Evolutionary conservation across 208 protist genomes (phyloP).

Genomic region (Trypanosoma conorhini): DNA sequence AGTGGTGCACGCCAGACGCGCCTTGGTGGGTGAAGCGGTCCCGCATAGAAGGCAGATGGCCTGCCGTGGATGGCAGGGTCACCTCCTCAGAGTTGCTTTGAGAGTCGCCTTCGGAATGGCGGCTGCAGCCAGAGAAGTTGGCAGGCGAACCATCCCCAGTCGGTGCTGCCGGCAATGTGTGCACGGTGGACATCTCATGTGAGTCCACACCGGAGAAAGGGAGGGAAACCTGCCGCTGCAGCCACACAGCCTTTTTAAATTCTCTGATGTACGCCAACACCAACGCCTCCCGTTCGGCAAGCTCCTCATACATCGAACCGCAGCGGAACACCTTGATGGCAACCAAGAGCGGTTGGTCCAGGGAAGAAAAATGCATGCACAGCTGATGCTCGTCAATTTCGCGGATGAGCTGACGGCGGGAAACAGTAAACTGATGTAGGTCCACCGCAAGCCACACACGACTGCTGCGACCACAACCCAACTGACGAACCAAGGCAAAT

Average conservation of each 20-base stretch:
- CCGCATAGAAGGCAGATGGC: conserved; percentile 36
- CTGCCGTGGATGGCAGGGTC: not conserved
- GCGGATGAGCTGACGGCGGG: conserved; percentile 43
- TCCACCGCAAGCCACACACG: conserved; percentile 75
- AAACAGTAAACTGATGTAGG: conserved; percentile 46
- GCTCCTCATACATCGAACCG: conserved; percentile 37
- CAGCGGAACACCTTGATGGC: conserved; percentile 79
- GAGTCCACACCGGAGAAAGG: not conserved
- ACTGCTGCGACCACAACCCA: conserved; percentile 55
- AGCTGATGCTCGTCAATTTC: conserved; percentile 38
- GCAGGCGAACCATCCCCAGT: not conserved
- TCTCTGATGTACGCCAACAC: conserved; percentile 60
- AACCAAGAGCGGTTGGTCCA: conserved; percentile 51
- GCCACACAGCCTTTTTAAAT: conserved; percentile 29
- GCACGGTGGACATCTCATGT: not conserved
- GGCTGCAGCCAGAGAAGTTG: not conserved
- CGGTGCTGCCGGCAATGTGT: not conserved
- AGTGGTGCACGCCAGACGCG: conserved; percentile 74
- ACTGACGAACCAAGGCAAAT: conserved; percentile 48
- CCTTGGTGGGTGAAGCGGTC: conserved; percentile 60
- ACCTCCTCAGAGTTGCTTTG: conserved; percentile 6
- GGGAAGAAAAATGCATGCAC: conserved; percentile 35
- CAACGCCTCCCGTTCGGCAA: conserved; percentile 45
- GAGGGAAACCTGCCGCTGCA: conserved; percentile 28
- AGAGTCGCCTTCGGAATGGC: not conserved